Evolutionary conservation across 2,329 filamentous ascomycete genomes (phyloP).

Genomic region (Polychaeton citri): DNA sequence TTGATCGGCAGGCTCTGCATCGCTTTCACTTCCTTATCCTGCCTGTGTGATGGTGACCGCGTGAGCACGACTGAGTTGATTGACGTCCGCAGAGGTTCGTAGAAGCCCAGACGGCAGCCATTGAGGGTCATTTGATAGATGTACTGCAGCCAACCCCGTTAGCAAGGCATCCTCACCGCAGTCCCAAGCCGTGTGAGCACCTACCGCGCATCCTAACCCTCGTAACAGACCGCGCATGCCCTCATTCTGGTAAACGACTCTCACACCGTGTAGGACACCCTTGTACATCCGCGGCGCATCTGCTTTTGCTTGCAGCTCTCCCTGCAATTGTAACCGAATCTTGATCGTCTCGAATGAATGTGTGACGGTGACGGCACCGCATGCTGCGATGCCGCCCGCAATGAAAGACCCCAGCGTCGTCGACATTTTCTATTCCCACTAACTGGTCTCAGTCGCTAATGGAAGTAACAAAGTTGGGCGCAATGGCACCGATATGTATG

Average conservation of each 20-base stretch:
- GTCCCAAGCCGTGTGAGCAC: too few species aligned
- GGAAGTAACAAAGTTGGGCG: too few species aligned
- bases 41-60: conserved; percentile 46
- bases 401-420: conserved; percentile 61
- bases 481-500: too few species aligned
- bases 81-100: conserved; percentile 75
- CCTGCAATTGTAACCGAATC: conserved; percentile 93
- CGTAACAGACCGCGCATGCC: conserved; percentile 74
- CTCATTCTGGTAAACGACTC: conserved; percentile 82
- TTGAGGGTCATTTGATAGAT: conserved; percentile 94
- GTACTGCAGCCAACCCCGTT: conserved; percentile 41
- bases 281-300: conserved; percentile 79
- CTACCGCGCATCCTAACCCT: conserved; percentile 70
- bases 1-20: conserved; percentile 81
- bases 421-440: too few species aligned
- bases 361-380: conserved; percentile 91
- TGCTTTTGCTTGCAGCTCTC: conserved; percentile 78
- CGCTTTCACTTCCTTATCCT: conserved; percentile 35
- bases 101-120: conserved; percentile 91
- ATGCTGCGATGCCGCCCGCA: conserved; percentile 90
- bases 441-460: too few species aligned
- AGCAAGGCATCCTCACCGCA: background rate
- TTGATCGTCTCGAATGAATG: conserved; percentile 99
- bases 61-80: conserved; percentile 40
- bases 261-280: conserved; percentile 81